A percentile compares a stretch with the other conserved stretches of the same genome.
phyloP scores from a whole-genome alignment of 2,329 filamentous ascomycete species.

The Monilinia vaccinii-corymbosi region DNA sequence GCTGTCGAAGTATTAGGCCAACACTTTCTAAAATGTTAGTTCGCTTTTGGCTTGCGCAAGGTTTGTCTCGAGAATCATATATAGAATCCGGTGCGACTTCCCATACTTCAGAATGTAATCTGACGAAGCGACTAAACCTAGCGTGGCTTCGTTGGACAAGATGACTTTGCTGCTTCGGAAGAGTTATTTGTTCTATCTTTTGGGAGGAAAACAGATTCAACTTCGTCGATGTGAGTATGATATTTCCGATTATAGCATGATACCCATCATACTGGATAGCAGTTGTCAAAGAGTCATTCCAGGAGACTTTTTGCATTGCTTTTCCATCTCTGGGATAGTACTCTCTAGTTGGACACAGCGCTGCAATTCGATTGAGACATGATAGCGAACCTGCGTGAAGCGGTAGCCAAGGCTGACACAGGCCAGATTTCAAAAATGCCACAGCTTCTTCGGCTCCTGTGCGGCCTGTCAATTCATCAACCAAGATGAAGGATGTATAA shows the following conservation, averaged over 20 bases:
- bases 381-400: not conserved
- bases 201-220: constrained; percentile 14
- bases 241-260: constrained; percentile 10
- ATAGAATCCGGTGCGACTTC: not conserved
- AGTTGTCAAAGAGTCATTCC: constrained; percentile 33
- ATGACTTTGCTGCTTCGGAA: too few species aligned
- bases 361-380: constrained; percentile 11
- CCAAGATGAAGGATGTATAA: constrained; percentile 46
- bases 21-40: constrained; percentile 22
- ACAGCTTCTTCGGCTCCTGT: constrained; percentile 55
- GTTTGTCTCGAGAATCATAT: constrained; percentile 16
- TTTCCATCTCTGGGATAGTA: constrained; percentile 37
- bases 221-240: constrained; percentile 2
- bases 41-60: not conserved
- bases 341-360: constrained; percentile 27
- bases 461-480: constrained; percentile 46
- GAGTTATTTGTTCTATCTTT: not conserved
- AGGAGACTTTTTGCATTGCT: constrained; percentile 36
- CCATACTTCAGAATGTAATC: too few species aligned
- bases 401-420: constrained; percentile 30
- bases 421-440: constrained; percentile 39
- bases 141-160: too few species aligned
- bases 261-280: constrained; percentile 34
- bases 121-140: too few species aligned
- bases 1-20: constrained; percentile 21